Evolutionary conservation across 805 yeast genomes (phyloP), one percentile per base, ranked within the genome.

Genomic region (Nakazawaea peltata): DNA sequence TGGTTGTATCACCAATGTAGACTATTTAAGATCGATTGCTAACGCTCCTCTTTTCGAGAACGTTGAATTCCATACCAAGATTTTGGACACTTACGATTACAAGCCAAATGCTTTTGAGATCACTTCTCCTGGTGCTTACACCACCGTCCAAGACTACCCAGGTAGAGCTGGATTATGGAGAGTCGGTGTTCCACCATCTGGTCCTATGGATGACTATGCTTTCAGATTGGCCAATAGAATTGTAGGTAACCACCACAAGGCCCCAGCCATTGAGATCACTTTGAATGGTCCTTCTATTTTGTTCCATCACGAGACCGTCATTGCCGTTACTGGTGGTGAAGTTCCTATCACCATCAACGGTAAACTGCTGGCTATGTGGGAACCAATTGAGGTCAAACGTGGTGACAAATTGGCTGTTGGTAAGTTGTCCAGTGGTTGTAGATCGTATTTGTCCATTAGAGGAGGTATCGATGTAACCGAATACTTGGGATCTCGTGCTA

Each of bases 181-280:
- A 52, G 72, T 82, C 47, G 98, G 98, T 56, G 97, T 90, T 37
- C 98, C 98, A 18, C 97, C 97, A 6, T 85, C 95, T 27, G 98
- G 98, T 30, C 96, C 97, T 41, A 92, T 90, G 97, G 98, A 90
- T 60, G 74, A 78, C 41, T 88, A 79, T 50, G 78, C 97, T 4
- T 88, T 88, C 65, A 71, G 96, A 49, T 56, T 85, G 43, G 96
- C 95, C 15, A 90, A 90, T 65, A 67, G 82, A 53, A 76, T 85
- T 50, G 97, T 90, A 30, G 97, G 97, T 41, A 92, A 90, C 59
- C 73, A 79, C 46, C 61, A 67, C 44, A 63, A 69, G 30, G 81
- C 96, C 9, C 95, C 97, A 5, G 96, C 94, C 24, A 69, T 90
- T 52, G 98, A 90, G 61, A 67, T 84, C 39, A 92, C 97, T 2